Percentiles rank a stretch among this genome's conserved stretches.
These are phyloP conservation scores for Amesomyces nigricolor DNA, from an alignment of 2,329 filamentous ascomycete genomes.

Conservation along the genomic window DNA sequence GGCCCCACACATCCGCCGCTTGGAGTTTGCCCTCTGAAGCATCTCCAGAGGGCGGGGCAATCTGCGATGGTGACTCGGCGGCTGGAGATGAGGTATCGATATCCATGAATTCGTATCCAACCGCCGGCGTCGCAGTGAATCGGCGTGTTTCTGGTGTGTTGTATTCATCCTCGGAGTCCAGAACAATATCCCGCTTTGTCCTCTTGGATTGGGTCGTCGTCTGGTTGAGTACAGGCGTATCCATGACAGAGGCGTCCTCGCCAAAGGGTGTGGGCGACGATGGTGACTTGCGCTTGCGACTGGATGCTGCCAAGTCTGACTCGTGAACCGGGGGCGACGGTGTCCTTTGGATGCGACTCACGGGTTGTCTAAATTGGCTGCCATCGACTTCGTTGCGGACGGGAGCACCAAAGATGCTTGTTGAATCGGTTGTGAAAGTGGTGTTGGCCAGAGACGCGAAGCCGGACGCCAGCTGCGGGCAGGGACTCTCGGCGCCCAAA, in stretches of 20 bases:
- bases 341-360: not conserved
- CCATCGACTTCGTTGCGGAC: not conserved
- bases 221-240: not conserved
- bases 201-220: slow-evolving; percentile 21
- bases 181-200: slow-evolving; percentile 36
- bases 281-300: slow-evolving; percentile 21
- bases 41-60: not conserved
- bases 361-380: not conserved
- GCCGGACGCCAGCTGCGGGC: not conserved
- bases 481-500: slow-evolving; percentile 4
- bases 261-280: slow-evolving; percentile 7
- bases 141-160: slow-evolving; percentile 36
- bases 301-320: slow-evolving; percentile 2
- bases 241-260: not conserved
- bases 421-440: not conserved
- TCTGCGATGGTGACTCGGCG: slow-evolving; percentile 4
- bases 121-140: not conserved
- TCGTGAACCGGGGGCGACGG: not conserved
- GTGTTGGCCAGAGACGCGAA: not conserved
- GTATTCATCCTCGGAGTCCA: slow-evolving; percentile 55
- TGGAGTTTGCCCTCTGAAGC: not conserved
- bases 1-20: not conserved
- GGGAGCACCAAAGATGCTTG: not conserved
- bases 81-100: slow-evolving; percentile 6
- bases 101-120: slow-evolving; percentile 10